A percentile compares a stretch with the other conserved stretches of the same genome.
phyloP scores from a whole-genome alignment of 2,329 filamentous ascomycete species.

The Cercospora sp. region DNA sequence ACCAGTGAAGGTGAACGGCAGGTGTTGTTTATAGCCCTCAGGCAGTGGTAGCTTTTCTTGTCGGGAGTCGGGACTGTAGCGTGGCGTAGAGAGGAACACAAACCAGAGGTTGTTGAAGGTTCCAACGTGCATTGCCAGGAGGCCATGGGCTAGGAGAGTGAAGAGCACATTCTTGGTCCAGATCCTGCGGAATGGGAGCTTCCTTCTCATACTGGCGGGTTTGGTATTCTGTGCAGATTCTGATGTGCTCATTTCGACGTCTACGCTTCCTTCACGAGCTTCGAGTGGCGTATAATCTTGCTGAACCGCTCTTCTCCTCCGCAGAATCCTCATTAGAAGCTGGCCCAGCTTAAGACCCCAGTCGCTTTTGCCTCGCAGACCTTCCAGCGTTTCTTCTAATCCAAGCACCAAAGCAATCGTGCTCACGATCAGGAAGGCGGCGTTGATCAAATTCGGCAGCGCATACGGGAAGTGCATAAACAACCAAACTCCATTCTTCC shows the following conservation, averaged over 20 bases:
- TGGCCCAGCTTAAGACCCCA: constrained; percentile 43
- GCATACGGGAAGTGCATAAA: constrained; percentile 72
- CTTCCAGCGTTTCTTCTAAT: constrained; percentile 61
- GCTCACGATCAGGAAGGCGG: constrained; percentile 59
- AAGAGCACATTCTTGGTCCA: constrained; percentile 50
- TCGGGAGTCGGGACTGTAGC: constrained; percentile 39
- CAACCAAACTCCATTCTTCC: constrained; percentile 55
- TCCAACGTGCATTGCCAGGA: constrained; percentile 51
- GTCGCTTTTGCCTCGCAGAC: constrained; percentile 45
- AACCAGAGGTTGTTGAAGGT: constrained; percentile 54
- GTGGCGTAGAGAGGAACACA: constrained; percentile 51
- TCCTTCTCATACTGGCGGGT: constrained; percentile 30
- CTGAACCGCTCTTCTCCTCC: constrained; percentile 31
- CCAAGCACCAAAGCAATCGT: constrained; percentile 61
- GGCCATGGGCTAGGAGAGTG: constrained; percentile 48
- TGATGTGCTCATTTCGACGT: constrained; percentile 29
- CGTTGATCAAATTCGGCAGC: constrained; percentile 68
- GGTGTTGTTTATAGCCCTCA: constrained; percentile 41
- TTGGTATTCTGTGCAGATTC: background rate
- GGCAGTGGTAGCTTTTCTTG: constrained; percentile 43
- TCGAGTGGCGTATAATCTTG: constrained; percentile 38
- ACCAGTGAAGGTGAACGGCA: constrained; percentile 50
- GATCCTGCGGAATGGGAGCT: constrained; percentile 49
- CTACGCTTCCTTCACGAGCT: constrained; percentile 31
- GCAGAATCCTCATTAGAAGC: constrained; percentile 41